phyloP scores from a whole-genome alignment of 2,329 filamentous ascomycete genomes.

The Emergomyces africanus region DNA sequence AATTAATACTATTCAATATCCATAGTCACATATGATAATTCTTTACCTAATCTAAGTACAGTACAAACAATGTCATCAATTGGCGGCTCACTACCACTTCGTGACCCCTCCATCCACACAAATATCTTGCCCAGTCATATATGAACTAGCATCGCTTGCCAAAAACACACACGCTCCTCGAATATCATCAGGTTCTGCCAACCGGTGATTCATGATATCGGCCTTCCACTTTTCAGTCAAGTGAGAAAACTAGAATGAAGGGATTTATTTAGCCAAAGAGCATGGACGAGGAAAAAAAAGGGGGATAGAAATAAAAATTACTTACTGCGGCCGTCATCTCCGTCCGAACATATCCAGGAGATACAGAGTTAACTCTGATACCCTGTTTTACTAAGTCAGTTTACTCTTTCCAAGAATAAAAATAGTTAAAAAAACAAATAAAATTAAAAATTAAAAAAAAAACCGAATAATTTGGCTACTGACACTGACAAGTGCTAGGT shows the following conservation, averaged over 20 bases:
- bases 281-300: neutral
- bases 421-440: no score
- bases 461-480: neutral
- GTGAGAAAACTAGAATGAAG: slow-evolving; percentile 29
- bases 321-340: slow-evolving; percentile 37
- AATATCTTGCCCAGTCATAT: slow-evolving; percentile 44
- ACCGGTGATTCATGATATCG: slow-evolving; percentile 43
- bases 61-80: neutral
- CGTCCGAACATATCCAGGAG: slow-evolving; percentile 28
- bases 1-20: neutral
- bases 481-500: neutral
- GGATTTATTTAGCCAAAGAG: neutral
- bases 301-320: neutral
- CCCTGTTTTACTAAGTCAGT: slow-evolving; percentile 14
- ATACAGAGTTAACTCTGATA: slow-evolving; percentile 32
- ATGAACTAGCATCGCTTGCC: slow-evolving; percentile 8
- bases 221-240: slow-evolving; percentile 60
- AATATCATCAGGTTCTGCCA: slow-evolving; percentile 7
- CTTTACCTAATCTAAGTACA: neutral
- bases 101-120: slow-evolving; percentile 66
- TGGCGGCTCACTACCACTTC: slow-evolving; percentile 21
- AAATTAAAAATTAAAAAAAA: no score
- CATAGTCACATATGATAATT: neutral
- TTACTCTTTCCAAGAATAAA: no score
- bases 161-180: slow-evolving; percentile 5